Conservation (phyloP, 768 basidiomycete species). For the Boletales sp. region DNA sequence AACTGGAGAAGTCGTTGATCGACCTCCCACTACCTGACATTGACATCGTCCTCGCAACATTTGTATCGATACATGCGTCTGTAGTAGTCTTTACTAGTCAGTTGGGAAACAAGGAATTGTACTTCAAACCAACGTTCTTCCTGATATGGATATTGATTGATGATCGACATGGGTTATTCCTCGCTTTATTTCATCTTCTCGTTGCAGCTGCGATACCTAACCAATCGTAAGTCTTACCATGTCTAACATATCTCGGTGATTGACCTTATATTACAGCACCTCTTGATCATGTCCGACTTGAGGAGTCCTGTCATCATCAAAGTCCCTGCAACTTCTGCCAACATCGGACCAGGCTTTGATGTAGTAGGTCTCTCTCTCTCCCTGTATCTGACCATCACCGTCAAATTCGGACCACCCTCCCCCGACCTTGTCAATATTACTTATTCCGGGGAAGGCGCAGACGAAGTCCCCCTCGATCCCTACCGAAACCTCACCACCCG, state of each 20-base stretch:
- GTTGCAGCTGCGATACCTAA: neutral
- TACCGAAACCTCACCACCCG: slow-evolving; percentile 98
- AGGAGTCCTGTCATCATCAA: slow-evolving; percentile 58
- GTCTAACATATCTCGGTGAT: no score
- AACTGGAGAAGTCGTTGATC: slow-evolving; percentile 11
- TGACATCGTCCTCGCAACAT: neutral
- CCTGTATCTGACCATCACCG: slow-evolving; percentile 72
- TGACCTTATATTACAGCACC: no score
- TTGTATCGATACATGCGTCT: slow-evolving; percentile 15
- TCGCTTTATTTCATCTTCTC: neutral
- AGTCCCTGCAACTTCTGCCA: slow-evolving; percentile 97
- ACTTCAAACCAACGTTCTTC: slow-evolving; percentile 1
- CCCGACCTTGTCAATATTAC: slow-evolving; percentile 57
- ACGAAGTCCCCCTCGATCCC: slow-evolving; percentile 87
- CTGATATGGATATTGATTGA: slow-evolving; percentile 10
- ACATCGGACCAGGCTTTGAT: slow-evolving; percentile 98
- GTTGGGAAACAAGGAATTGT: neutral
- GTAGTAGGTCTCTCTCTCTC: slow-evolving; percentile 98
- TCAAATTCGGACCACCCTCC: slow-evolving; percentile 41
- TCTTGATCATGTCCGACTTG: slow-evolving; percentile 18
- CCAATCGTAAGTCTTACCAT: slow-evolving; percentile 5
- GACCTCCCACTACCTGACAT: slow-evolving; percentile 1
- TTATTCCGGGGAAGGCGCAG: slow-evolving; percentile 85
- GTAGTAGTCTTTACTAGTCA: neutral
- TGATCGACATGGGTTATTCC: slow-evolving; percentile 7